Conservation (phyloP, 352 stramenopile genomes). For the Pythium myriotylum region DNA sequence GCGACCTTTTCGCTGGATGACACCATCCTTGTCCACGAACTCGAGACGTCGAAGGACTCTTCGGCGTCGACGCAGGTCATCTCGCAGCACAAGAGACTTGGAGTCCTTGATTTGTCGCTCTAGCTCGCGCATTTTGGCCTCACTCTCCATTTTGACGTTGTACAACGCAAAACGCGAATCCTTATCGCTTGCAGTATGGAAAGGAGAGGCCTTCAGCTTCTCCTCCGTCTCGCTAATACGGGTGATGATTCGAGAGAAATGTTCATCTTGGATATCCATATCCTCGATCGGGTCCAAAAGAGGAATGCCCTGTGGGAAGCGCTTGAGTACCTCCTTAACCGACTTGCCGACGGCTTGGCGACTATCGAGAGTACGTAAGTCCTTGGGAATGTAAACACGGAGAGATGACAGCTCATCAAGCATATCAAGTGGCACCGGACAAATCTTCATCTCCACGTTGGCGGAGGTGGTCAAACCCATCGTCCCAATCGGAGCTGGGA, state of each 20-base stretch:
- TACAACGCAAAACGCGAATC: slow-evolving; percentile 85
- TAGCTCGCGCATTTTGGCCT: slow-evolving; percentile 92
- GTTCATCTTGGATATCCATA: slow-evolving; percentile 92
- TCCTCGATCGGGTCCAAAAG: slow-evolving; percentile 94
- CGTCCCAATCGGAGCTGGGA: slow-evolving; percentile 54
- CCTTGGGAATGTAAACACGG: slow-evolving; percentile 86
- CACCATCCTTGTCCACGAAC: slow-evolving; percentile 94
- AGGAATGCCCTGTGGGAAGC: slow-evolving; percentile 84
- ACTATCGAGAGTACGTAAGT: slow-evolving; percentile 71
- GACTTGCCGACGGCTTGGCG: slow-evolving; percentile 80
- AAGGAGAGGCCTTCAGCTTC: slow-evolving; percentile 65
- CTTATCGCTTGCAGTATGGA: slow-evolving; percentile 79
- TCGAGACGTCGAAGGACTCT: slow-evolving; percentile 95
- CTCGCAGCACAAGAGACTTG: slow-evolving; percentile 96
- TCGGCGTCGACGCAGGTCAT: slow-evolving; percentile 95
- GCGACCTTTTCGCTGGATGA: slow-evolving; percentile 99
- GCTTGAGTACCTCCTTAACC: slow-evolving; percentile 72
- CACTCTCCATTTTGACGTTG: slow-evolving; percentile 91
- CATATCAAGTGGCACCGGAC: slow-evolving; percentile 76
- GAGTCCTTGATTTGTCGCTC: slow-evolving; percentile 94
- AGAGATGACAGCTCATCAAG: slow-evolving; percentile 78
- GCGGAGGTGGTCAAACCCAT: slow-evolving; percentile 56
- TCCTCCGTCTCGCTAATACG: slow-evolving; percentile 74
- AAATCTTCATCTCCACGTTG: slow-evolving; percentile 85
- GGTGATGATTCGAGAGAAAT: slow-evolving; percentile 91